Evolutionary conservation across 139 green algal species (phyloP).

Genomic region (Chlorella sp.): DNA sequence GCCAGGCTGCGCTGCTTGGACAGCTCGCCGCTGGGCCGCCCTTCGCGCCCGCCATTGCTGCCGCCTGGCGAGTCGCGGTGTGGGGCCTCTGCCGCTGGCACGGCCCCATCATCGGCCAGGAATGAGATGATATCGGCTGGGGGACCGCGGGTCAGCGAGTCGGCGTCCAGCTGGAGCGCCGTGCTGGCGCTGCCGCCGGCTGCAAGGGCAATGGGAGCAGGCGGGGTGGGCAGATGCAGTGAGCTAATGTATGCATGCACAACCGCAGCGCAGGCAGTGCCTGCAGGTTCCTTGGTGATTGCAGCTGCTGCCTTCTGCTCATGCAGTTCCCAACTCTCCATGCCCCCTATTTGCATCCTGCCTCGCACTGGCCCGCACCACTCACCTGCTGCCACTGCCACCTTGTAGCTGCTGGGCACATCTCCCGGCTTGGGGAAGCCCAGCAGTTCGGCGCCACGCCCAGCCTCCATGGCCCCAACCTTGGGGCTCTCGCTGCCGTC

Average conservation of each 20-base stretch:
- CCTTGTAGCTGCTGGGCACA: not conserved
- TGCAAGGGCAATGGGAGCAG: not conserved
- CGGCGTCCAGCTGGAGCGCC: not conserved
- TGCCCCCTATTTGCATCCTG: too few species aligned
- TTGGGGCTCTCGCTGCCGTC: constrained; percentile 24
- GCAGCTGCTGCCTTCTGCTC: too few species aligned
- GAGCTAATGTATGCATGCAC: not conserved
- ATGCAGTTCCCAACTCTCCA: too few species aligned
- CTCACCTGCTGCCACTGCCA: constrained; percentile 22
- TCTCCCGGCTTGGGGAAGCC: constrained; percentile 4
- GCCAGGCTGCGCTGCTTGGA: not conserved
- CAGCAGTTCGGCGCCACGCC: not conserved
- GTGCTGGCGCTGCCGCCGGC: not conserved
- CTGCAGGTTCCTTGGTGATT: not conserved
- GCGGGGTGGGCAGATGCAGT: too few species aligned
- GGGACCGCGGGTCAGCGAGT: constrained; percentile 11
- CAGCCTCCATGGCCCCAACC: constrained; percentile 30
- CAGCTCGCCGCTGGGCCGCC: not conserved
- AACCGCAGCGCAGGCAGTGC: not conserved
- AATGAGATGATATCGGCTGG: constrained; percentile 28
- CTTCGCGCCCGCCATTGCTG: not conserved
- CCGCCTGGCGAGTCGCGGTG: too few species aligned
- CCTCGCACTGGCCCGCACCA: too few species aligned
- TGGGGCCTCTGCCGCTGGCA: too few species aligned
- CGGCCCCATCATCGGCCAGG: not conserved